Evolutionary conservation across 2,329 filamentous ascomycete species (phyloP), one percentile per base, ranked within the genome.

Genomic region (Fusarium tjaetaba): DNA sequence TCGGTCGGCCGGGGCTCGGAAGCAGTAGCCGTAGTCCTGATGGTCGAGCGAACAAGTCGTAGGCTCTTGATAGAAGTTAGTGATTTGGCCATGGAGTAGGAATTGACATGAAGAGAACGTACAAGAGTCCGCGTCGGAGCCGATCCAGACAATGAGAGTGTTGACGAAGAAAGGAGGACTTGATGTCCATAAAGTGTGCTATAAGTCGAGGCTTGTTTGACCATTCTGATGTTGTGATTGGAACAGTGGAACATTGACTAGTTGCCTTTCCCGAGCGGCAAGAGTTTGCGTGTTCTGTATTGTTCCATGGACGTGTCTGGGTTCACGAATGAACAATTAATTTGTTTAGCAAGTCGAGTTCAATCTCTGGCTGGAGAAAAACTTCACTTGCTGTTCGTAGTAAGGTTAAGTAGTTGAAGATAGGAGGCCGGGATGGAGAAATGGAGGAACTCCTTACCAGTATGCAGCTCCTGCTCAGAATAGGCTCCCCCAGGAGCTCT

Each of bases 331-430:
- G 13, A 30, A 48, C 8, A 48, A 30, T 3, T 1, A 30, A 48
- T 7, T 48, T n/a, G 20, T 16, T 5, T 4, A 22, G 7, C 4
- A 15, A 15, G 5, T 11, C 13, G 22, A 5, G 6, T 7, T 22
- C 26, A 22, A 15, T 20, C 18, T 9, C 11, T 20, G 20, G 3
- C 20, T 11, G 13, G 13, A 4, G 9, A 22, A 26, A 18, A 28
- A 24, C 5, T n/a, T 24, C 5, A 14, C 3, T 14, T 51, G 5
- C 11, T 2, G 15, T 51, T 34, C 22, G 4, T 2, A 4, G 22
- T 11, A 24, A 10, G 30, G 7, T 7, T 1, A 24, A 18, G 4
- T 24, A 18, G 28, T 4, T 5, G 15, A 10, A 10, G 15, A 9
- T 4, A 18, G 15, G 2, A 13, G 20, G 11, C 4, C 13, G 11